Evolutionary conservation across 2,329 filamentous ascomycete species (phyloP), one percentile per base, ranked within the genome.

Genomic region (Apiospora rasikravindrae): DNA sequence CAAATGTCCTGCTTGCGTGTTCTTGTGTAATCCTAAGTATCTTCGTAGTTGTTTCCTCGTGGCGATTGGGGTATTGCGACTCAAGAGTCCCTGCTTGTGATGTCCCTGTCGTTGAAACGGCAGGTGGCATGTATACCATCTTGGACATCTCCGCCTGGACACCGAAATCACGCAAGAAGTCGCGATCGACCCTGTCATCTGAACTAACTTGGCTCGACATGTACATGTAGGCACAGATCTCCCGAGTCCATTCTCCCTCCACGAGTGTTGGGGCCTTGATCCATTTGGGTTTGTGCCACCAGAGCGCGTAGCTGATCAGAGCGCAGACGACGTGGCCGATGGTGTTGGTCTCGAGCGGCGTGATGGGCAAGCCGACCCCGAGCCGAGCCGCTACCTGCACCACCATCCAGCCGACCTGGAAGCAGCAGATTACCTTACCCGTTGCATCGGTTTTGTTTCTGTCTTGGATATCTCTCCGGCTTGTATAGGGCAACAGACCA

Each of bases 241-340:
- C n/a, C 16, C 71, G 11, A 70, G 64, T 69, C 69, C 71, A 69
- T 33, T 69, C 69, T 37, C 68, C 71, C 33, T 68, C 51, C 19
- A 72, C 42, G 6, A 70, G 53, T 3, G 66, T 72, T 3, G 71
- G 71, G 44, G 70, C 69, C 19, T 64, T 53, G 26, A 67, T 66
- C 57, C 66, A 69, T 24, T 44, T 49, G 5, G 69, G 71, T 44
- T 70, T 72, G 66, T 72, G 69, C 71, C 71, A 72, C 69, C 69
- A 72, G 44, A 72, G 69, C 7, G 69, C 29, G 47, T 70, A 72
- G 57, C 53, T 72, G n/a, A 70, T 26, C 13, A 72, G 64, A 42
- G 71, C 71, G 61, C 71, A 72, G 19, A 72, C 57, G 49, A 70
- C 71, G 69, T 70, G 71, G 69, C 68, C 71, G 22, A 72, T 69